These are phyloP conservation scores for Cunninghamia lanceolata DNA, from an alignment of 75 land plant genomes.

Conservation along the genomic window DNA sequence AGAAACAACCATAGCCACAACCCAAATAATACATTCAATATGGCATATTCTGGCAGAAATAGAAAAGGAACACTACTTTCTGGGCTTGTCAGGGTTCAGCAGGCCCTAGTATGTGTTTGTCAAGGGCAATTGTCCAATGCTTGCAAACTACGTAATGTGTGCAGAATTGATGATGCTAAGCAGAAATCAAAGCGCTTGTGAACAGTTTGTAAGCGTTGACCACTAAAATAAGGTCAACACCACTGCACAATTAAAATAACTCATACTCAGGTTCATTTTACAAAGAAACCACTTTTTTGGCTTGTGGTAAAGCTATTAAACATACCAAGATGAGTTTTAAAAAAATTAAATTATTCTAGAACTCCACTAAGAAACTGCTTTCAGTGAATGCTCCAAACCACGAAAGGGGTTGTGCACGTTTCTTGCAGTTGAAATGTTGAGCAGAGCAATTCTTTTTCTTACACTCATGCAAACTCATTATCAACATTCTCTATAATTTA, in stretches of 20 bases:
- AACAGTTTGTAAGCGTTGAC: background rate
- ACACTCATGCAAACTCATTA: background rate
- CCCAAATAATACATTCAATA: background rate
- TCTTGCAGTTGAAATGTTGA: background rate
- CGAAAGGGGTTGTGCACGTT: background rate
- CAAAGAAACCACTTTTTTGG: background rate
- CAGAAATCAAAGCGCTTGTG: background rate
- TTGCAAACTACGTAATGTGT: background rate
- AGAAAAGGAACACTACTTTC: background rate
- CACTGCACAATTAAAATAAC: background rate
- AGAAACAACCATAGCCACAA: background rate
- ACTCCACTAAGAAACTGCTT: background rate
- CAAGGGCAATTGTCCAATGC: background rate
- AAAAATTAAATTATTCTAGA: background rate
- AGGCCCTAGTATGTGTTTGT: background rate
- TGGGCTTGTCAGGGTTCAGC: background rate
- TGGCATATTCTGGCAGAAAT: background rate
- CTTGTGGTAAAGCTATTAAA: background rate
- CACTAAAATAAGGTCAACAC: slow-evolving; percentile 1
- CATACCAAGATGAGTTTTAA: background rate
- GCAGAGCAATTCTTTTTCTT: background rate
- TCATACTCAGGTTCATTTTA: background rate
- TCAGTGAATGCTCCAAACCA: background rate
- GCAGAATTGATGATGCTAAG: background rate
- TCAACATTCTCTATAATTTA: background rate